Percentiles rank a stretch among this genome's conserved stretches.
These are phyloP conservation scores for Aspergillus olivimuriae DNA, from an alignment of 495 filamentous ascomycete genomes.

Conservation along the genomic window DNA sequence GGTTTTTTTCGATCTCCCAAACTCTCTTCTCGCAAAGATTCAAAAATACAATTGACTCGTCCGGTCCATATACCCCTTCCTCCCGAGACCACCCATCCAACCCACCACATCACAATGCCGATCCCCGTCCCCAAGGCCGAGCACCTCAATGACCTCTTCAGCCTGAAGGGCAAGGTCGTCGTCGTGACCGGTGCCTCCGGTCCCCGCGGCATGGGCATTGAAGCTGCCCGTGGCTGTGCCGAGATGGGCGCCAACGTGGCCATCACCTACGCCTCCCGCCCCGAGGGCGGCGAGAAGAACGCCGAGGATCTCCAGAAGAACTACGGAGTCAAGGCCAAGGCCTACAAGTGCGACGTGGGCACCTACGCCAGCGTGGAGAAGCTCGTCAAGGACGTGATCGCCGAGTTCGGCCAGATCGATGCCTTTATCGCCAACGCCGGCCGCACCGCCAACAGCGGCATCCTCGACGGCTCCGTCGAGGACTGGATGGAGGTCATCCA, in stretches of 20 bases:
- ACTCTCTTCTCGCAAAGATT: neutral
- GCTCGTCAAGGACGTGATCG: constrained; percentile 47
- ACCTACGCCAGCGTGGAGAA: constrained; percentile 44
- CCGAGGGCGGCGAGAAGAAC: constrained; percentile 57
- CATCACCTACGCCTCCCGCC: constrained; percentile 59
- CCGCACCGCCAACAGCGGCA: constrained; percentile 53
- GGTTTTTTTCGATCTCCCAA: too few relatives aligned
- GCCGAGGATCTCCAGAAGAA: constrained; percentile 49
- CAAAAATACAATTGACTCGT: constrained; percentile 1
- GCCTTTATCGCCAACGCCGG: constrained; percentile 67
- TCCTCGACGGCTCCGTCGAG: constrained; percentile 57
- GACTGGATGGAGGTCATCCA: constrained; percentile 65
- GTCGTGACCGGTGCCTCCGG: constrained; percentile 67
- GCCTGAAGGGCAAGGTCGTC: constrained; percentile 69
- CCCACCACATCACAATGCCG: constrained; percentile 32
- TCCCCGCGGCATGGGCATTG: constrained; percentile 64
- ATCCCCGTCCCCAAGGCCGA: constrained; percentile 52
- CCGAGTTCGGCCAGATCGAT: constrained; percentile 60
- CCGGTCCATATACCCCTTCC: neutral
- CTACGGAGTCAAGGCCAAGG: constrained; percentile 62
- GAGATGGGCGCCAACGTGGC: constrained; percentile 67
- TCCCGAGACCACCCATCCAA: neutral
- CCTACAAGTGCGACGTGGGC: constrained; percentile 55
- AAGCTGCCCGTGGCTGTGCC: constrained; percentile 64
- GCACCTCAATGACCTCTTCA: constrained; percentile 57